Evolutionary conservation across 2,329 filamentous ascomycete species (phyloP).

Genomic region (Fusarium liriodendri): DNA sequence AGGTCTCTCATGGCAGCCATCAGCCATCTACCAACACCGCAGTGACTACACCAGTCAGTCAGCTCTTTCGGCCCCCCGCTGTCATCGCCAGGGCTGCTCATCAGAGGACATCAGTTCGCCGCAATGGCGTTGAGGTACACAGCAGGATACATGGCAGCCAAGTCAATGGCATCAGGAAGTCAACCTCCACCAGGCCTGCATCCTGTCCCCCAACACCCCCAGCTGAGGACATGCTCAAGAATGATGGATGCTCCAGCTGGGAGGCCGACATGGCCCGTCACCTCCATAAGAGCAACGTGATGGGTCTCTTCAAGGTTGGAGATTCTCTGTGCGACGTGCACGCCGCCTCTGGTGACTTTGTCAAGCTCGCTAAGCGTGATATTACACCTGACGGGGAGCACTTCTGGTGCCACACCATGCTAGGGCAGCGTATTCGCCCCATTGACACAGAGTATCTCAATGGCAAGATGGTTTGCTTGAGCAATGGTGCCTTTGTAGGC

Average conservation of each 20-base stretch:
- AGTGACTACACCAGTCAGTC: not conserved
- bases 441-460: not conserved
- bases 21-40: not conserved
- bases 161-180: not conserved
- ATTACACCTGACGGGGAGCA: not conserved
- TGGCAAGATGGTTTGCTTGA: constrained; percentile 16
- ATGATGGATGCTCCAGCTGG: constrained; percentile 12
- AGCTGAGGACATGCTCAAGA: constrained; percentile 1
- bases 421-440: not conserved
- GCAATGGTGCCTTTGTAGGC: constrained; percentile 19
- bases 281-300: constrained; percentile 15
- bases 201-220: constrained; percentile 16
- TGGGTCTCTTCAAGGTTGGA: constrained; percentile 39
- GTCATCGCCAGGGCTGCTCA: not conserved
- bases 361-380: constrained; percentile 25
- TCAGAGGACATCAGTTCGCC: not conserved
- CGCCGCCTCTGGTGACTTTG: constrained; percentile 5
- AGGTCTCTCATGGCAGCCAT: not conserved
- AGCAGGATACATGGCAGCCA: not conserved
- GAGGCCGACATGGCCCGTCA: constrained; percentile 34
- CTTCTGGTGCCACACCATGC: constrained; percentile 25
- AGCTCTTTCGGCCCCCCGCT: not conserved
- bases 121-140: not conserved
- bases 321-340: constrained; percentile 35
- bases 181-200: not conserved